These are phyloP conservation scores for Cornus florida DNA, from an alignment of 148 eudicot species.

Conservation along the genomic window DNA sequence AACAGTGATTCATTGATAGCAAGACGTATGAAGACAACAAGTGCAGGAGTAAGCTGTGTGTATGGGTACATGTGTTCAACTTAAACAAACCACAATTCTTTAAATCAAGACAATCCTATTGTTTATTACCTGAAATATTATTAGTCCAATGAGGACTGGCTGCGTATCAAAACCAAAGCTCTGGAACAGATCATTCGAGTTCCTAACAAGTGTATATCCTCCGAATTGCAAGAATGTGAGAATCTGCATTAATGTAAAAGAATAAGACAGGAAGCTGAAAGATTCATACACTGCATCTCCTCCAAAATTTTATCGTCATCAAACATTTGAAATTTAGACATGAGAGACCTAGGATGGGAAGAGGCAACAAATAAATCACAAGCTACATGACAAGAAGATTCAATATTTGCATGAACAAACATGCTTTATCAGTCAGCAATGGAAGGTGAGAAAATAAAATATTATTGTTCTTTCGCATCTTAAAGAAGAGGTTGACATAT, in stretches of 20 bases:
- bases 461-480: not conserved
- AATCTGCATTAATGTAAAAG: conserved; percentile 48
- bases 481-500: not conserved
- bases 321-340: not conserved
- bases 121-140: conserved; percentile 83
- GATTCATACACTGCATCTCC: too few species aligned
- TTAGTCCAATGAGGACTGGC: conserved; percentile 96
- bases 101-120: not conserved
- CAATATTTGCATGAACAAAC: not conserved
- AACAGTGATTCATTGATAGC: not conserved
- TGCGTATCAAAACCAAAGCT: conserved; percentile 97
- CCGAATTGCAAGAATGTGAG: conserved; percentile 92
- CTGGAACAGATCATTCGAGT: conserved; percentile 87
- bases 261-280: not conserved
- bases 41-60: not conserved
- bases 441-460: not conserved
- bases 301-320: too few species aligned
- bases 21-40: not conserved
- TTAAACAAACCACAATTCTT: not conserved
- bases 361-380: not conserved
- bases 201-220: conserved; percentile 96
- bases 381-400: not conserved
- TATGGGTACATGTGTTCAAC: not conserved
- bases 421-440: not conserved
- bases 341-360: not conserved